Base-by-base conservation (phyloP, 148 eudicot species). In the Amaranthus palmeri region DNA sequence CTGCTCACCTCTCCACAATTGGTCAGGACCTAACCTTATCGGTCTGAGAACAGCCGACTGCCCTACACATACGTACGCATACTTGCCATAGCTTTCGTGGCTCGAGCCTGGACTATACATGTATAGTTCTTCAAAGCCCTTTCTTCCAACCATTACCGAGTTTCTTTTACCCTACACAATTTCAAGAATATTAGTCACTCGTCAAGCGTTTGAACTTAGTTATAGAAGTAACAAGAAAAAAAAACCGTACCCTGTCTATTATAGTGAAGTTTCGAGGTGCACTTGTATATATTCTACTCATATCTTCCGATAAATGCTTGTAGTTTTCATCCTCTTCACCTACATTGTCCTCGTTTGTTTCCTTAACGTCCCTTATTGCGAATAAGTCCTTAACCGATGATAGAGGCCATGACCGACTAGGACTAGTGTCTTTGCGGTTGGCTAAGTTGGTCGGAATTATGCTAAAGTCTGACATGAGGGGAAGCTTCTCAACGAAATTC, bases 21-120 rank as follows among this genome's bases (percentile, higher is more conserved):
- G 70, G 48, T 80, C 80, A 13, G 90, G 81, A 10, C 67, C 74
- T 69, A 89, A 47, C 13, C 62, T 73, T 70, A 92, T 78, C 64
- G 92, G 87, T 81, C 88, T 54, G 44, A 89, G 95, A 71, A 86
- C 18, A 51, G 92, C 89, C 7, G 97, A 78, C 58, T 85, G 92
- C 51, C 97, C 96, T 6, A 89, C 53, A 63, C 89, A 82, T 67
- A 92, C 69, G 58, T 85, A 89, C 17, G 96, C 85, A 72, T 84
- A 87, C 78, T 86, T 82, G 54, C 86, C 75, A 18, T 89, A 89
- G 81, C 81, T 82, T 80, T 84, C 81, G 60, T 91, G 85, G 17
- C 78, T 74, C 62, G 93, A 91, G 70, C 97, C 97, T 5, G 95
- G 97, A 73, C 92, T 91, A 48, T 78, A 84, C 69, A 91, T 73